Evolutionary conservation across 2,329 filamentous ascomycete species (phyloP), one percentile per base, ranked within the genome.

Genomic region (Salinomyces thailandicus): DNA sequence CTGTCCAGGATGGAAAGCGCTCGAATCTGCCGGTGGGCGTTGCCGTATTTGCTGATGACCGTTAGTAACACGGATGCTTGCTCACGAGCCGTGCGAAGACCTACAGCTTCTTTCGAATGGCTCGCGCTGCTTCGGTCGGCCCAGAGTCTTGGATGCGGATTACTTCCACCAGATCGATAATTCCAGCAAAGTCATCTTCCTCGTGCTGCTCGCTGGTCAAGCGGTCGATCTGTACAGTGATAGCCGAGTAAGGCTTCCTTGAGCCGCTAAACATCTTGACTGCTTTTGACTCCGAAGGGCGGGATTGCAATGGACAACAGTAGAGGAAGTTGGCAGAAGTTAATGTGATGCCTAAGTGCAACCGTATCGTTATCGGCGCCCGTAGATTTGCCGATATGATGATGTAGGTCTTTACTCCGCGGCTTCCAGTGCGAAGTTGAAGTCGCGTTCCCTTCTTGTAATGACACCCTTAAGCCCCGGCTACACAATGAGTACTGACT

Each of bases 111-210:
- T 98, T 98, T 42, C 91, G 78, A 51, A 98, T 75, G 32, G 91
- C 87, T 55, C 91, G 77, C 36, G 89, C 85, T 41, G 87, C 87
- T 67, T 98, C 91, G 9, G 77, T 74, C 2, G 91, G 85, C 0
- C 91, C 91, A 5, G 83, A 82, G 17, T 74, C 72, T 62, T 98
- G 91, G 41, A 98, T 77, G 47, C 83, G 81, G 57, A 98, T 84
- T 38, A 91, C 85, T 61, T 98, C 91, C 45, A 96, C 84, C 16
- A 98, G 76, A 52, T 96, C 87, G 27, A 89, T 84, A 46, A 98
- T 85, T 16, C 89, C 91, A 51, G 84, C 81, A 24, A 93, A 69
- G 59, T 96, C 87, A 58, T 96, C 85, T 56, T 93, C 85, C 42
- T 93, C 81, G 61, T 84, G 93, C 44, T 81, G 71, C 62, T 95